phyloP scores from a whole-genome alignment of 192 early-diverging fungal genomes.

The Haplosporangium gracile region DNA sequence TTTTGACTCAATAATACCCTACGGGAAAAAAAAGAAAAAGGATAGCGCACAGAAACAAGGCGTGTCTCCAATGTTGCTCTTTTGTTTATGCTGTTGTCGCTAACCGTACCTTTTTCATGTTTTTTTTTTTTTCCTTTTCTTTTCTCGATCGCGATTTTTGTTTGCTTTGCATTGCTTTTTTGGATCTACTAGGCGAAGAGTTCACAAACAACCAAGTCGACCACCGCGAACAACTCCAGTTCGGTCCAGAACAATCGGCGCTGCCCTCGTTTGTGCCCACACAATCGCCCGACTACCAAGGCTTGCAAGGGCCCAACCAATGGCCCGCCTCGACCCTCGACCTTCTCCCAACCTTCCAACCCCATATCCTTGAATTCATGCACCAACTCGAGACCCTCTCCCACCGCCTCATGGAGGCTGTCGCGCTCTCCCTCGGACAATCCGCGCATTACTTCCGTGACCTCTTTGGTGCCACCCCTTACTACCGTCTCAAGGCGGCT shows the following conservation, averaged over 20 bases:
- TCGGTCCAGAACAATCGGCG: slow-evolving; percentile 60
- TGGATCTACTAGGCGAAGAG: slow-evolving; percentile 56
- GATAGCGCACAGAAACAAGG: background rate
- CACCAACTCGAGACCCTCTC: slow-evolving; percentile 58
- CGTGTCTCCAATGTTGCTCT: background rate
- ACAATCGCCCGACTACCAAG: slow-evolving; percentile 58
- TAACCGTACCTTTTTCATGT: background rate
- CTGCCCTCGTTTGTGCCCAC: slow-evolving; percentile 18
- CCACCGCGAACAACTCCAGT: slow-evolving; percentile 70
- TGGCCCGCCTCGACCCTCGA: slow-evolving; percentile 62
- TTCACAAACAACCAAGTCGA: slow-evolving; percentile 63
- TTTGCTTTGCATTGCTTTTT: background rate
- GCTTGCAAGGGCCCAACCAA: slow-evolving; percentile 70
- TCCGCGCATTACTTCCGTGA: slow-evolving; percentile 49
- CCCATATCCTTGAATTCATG: slow-evolving; percentile 55
- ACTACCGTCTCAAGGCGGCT: slow-evolving; percentile 59
- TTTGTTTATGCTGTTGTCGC: background rate
- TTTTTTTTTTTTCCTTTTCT: background rate
- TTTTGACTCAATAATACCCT: background rate
- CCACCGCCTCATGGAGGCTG: slow-evolving; percentile 58
- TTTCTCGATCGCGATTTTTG: background rate
- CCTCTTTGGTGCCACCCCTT: slow-evolving; percentile 57
- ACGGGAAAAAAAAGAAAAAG: background rate
- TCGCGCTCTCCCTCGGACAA: slow-evolving; percentile 63
- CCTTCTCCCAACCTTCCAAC: slow-evolving; percentile 60